Conservation (phyloP, 805 yeast species). For the Lipomyces orientalis region DNA sequence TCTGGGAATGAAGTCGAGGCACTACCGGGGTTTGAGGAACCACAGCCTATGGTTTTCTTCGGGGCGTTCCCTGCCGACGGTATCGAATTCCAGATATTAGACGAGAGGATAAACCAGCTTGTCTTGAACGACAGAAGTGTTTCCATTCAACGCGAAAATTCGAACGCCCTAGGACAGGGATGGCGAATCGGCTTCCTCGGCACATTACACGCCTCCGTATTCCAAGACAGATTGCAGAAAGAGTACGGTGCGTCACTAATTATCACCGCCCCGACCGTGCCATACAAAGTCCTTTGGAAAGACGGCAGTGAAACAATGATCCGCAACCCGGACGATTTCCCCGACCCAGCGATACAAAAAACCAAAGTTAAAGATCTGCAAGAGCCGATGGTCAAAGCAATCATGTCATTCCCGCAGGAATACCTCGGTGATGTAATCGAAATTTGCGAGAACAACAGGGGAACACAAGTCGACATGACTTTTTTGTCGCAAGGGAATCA, state of each 20-base stretch:
- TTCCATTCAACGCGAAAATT: constrained; percentile 84
- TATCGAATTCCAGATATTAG: constrained; percentile 82
- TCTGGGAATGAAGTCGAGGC: constrained; percentile 64
- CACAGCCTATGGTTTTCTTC: constrained; percentile 97
- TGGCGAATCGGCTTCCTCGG: constrained; percentile 97
- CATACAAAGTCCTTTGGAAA: constrained; percentile 73
- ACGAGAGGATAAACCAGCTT: constrained; percentile 85
- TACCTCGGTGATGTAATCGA: constrained; percentile 86
- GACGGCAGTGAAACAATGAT: constrained; percentile 70
- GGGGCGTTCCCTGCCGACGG: constrained; percentile 99
- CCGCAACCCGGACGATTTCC: constrained; percentile 93
- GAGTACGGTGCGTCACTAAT: constrained; percentile 94
- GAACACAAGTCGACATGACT: constrained; percentile 77
- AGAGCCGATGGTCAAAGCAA: constrained; percentile 90
- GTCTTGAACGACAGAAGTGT: constrained; percentile 93
- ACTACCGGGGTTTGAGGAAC: constrained; percentile 93
- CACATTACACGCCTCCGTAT: constrained; percentile 92
- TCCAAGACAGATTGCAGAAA: constrained; percentile 86
- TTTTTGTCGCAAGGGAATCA: constrained; percentile 76
- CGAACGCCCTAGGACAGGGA: constrained; percentile 94
- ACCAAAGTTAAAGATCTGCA: constrained; percentile 57
- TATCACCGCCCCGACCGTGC: constrained; percentile 95
- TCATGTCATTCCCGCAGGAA: constrained; percentile 89
- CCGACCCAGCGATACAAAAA: constrained; percentile 56
- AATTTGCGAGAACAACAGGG: constrained; percentile 83